Evolutionary conservation across 495 filamentous ascomycete species (phyloP).

Genomic region (Xylaria curta): DNA sequence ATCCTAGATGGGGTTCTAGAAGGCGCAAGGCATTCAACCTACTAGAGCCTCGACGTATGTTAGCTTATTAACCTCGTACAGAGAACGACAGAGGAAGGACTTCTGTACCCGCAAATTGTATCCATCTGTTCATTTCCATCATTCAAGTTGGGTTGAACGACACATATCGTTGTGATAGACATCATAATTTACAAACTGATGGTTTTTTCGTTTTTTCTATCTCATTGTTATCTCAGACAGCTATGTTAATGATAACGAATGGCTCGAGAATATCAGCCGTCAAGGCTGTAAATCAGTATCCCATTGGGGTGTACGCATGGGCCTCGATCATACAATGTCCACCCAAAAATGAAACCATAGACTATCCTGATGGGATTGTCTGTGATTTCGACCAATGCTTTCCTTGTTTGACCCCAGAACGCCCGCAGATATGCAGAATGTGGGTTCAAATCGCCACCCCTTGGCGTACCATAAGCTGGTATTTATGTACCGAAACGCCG

Average conservation of each 20-base stretch:
- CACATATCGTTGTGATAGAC: background rate
- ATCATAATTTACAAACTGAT: background rate
- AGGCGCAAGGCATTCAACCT: background rate
- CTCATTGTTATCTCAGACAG: background rate
- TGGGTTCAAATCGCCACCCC: slow-evolving; percentile 1
- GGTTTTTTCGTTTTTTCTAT: background rate
- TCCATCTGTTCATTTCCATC: background rate
- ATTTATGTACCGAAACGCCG: slow-evolving; percentile 17
- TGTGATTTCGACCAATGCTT: slow-evolving; percentile 12
- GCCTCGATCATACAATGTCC: background rate
- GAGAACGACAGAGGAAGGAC: background rate
- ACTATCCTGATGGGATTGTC: background rate
- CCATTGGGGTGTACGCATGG: background rate
- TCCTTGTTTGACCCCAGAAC: slow-evolving; percentile 1
- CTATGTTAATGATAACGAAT: background rate
- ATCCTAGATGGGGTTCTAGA: background rate
- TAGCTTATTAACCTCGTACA: background rate
- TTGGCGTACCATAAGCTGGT: background rate
- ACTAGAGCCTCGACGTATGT: background rate
- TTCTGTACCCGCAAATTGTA: background rate
- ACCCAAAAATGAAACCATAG: background rate
- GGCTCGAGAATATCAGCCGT: background rate
- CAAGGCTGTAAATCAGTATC: background rate
- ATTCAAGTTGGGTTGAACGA: background rate
- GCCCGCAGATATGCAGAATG: slow-evolving; percentile 15